Evolutionary conservation across 805 yeast genomes (phyloP), one percentile per base, ranked within the genome.

Genomic region (Cyberlindnera subsufficiens): DNA sequence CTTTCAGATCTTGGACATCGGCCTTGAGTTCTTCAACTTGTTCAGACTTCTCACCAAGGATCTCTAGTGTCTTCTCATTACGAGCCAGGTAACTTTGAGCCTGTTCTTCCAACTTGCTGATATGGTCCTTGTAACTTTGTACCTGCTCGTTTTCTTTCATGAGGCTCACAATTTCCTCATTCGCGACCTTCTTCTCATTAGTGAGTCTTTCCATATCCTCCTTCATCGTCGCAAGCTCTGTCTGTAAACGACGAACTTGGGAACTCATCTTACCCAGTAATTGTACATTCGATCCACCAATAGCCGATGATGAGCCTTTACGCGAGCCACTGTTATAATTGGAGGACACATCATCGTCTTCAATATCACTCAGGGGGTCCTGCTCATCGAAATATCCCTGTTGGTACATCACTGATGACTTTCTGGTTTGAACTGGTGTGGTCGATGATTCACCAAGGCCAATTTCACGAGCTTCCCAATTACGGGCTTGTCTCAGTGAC

Each of bases 1-100:
- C 95, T 63, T 93, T 93, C 63, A 91, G 70, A 63, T 93, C 99
- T 5, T 70, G 74, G 15, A 93, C 91, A 57, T 93, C 99, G 7
- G 95, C 96, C 50, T 72, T 75, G 37, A 93, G 70, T 61, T 93
- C 99, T 43, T 80, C 85, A 5, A 86, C 91, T 48, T 70, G 73
- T 59, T 95, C 99, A 6, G 87, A 74, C 59, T 89, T 89, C 58
- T 90, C 96, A 6, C 96, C 96, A 14, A 91, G 69, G 44, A 86
- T 58, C 52, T 80, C 85, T 37, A 89, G 64, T 38, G 86, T 74
- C 6, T 82, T 76, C 42, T 73, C 71, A 46, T 78, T 78, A 6
- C 75, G 55, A 5, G 18, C 27, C 13, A 43, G 18, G 49, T 43
- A 50, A 32, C 30, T 14, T 16, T 52, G 47, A 7, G 61, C 54